phyloP scores from a whole-genome alignment of 73 alveolate species.

The Uronychia binucleata region DNA sequence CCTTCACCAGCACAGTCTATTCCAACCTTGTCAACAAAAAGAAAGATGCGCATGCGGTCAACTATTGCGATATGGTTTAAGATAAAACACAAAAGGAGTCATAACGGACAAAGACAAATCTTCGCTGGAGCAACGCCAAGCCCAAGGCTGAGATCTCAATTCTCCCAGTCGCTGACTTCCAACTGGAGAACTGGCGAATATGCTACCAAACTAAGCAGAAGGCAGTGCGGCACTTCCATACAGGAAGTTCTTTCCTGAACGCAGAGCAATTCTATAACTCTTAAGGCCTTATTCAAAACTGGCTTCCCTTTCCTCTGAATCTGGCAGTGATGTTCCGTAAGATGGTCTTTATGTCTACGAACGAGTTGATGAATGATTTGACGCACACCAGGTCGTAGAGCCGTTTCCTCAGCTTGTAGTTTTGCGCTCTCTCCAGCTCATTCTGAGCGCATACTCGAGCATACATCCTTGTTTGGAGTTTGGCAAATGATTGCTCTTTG shows the following conservation, averaged over 20 bases:
- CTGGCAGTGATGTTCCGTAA: neutral
- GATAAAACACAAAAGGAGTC: no score
- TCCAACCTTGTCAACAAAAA: no score
- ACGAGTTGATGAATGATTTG: slow-evolving; percentile 8
- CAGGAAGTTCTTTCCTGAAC: slow-evolving; percentile 7
- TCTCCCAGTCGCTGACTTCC: slow-evolving; percentile 13
- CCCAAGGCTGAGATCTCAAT: neutral
- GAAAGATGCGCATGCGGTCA: no score
- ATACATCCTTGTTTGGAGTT: slow-evolving; percentile 3
- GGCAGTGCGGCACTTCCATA: neutral
- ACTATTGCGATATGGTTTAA: no score
- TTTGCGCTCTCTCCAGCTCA: slow-evolving; percentile 10
- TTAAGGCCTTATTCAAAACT: neutral
- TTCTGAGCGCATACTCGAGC: slow-evolving; percentile 14
- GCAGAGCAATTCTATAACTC: neutral
- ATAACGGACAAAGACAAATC: no score
- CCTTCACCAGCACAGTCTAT: no score
- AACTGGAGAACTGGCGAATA: slow-evolving; percentile 15
- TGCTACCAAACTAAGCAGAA: neutral
- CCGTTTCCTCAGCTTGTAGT: neutral
- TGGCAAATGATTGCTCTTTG: neutral
- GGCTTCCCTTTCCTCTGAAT: neutral
- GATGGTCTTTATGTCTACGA: slow-evolving; percentile 6
- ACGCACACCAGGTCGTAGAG: slow-evolving; percentile 4
- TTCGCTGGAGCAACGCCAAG: neutral